Evolutionary conservation across 371 early-diverging fungal species (phyloP).

Genomic region (Apophysomyces trapeziformis): DNA sequence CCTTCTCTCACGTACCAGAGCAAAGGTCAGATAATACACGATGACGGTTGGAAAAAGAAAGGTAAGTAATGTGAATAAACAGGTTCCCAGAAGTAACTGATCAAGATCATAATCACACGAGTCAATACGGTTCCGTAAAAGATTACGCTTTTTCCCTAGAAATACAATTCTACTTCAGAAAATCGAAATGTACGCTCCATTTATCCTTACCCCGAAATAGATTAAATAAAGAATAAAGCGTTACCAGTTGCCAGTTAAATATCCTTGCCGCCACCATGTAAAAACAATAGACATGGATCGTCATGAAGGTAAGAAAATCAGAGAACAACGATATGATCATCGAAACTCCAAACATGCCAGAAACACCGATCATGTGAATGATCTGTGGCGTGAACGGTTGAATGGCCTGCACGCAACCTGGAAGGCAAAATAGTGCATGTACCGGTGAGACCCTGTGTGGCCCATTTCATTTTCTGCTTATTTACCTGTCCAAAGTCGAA

Average conservation of each 20-base stretch:
- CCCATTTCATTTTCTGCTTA: neutral
- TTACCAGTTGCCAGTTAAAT: slow-evolving; percentile 89
- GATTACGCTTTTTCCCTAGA: slow-evolving; percentile 85
- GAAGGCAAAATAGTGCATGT: neutral
- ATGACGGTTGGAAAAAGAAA: slow-evolving; percentile 95
- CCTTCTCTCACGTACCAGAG: slow-evolving; percentile 58
- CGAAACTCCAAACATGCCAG: slow-evolving; percentile 85
- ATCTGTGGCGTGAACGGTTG: slow-evolving; percentile 67
- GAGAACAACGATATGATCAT: slow-evolving; percentile 82
- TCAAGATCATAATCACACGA: slow-evolving; percentile 93
- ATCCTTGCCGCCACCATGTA: slow-evolving; percentile 92
- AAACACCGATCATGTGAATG: slow-evolving; percentile 74
- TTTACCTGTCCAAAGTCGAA: slow-evolving; percentile 84
- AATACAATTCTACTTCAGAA: neutral
- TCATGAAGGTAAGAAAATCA: slow-evolving; percentile 83
- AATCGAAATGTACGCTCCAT: neutral
- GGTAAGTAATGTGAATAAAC: slow-evolving; percentile 89
- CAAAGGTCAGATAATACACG: slow-evolving; percentile 92
- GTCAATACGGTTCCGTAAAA: slow-evolving; percentile 92
- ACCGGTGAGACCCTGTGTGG: neutral
- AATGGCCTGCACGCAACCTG: slow-evolving; percentile 59
- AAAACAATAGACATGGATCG: slow-evolving; percentile 92
- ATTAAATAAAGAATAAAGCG: slow-evolving; percentile 85
- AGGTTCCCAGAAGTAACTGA: slow-evolving; percentile 93
- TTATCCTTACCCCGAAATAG: slow-evolving; percentile 80